These are phyloP conservation scores for Aegilops sharonensis DNA, from an alignment of 176 grass and related monocot genomes.

Conservation along the genomic window DNA sequence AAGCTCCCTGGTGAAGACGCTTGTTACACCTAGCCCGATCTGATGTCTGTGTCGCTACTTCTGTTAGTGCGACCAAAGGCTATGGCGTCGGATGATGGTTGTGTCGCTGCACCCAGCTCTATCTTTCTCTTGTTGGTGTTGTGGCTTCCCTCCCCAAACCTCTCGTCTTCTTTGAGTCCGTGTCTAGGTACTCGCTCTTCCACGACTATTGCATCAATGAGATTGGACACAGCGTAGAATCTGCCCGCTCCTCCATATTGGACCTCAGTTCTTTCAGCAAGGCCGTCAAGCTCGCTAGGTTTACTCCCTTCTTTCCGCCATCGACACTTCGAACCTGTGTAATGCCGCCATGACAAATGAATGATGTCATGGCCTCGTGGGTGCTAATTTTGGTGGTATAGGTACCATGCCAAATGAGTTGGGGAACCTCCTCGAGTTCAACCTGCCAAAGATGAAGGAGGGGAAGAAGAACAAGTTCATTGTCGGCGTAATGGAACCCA, in stretches of 20 bases:
- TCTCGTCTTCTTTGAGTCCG: not conserved
- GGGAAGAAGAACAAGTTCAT: conserved; percentile 66
- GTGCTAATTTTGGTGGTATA: not conserved
- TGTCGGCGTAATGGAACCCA: conserved; percentile 51
- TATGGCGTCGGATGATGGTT: too few relatives aligned
- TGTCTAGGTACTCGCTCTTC: conserved; percentile 44
- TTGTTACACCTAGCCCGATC: too few relatives aligned
- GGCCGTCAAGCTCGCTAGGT: conserved; percentile 56
- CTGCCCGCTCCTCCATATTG: conserved; percentile 37
- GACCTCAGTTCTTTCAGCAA: conserved; percentile 55
- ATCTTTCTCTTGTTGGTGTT: too few relatives aligned
- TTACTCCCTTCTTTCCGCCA: conserved; percentile 52
- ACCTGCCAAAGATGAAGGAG: conserved; percentile 55
- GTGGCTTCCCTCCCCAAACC: too few relatives aligned
- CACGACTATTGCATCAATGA: conserved; percentile 59
- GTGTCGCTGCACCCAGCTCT: too few relatives aligned
- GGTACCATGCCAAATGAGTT: conserved; percentile 63
- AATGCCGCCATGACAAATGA: conserved; percentile 25
- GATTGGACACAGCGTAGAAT: conserved; percentile 63
- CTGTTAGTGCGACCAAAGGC: too few relatives aligned
- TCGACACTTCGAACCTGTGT: conserved; percentile 60
- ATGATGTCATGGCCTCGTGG: not conserved
- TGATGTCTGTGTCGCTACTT: too few relatives aligned
- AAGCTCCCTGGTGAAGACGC: too few relatives aligned
- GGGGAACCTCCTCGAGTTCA: conserved; percentile 69